A percentile compares a stretch with the other conserved stretches of the same genome.
Evolutionary conservation across 345 rosid genomes (phyloP).

Genomic region (Stellera chamaejasme): DNA sequence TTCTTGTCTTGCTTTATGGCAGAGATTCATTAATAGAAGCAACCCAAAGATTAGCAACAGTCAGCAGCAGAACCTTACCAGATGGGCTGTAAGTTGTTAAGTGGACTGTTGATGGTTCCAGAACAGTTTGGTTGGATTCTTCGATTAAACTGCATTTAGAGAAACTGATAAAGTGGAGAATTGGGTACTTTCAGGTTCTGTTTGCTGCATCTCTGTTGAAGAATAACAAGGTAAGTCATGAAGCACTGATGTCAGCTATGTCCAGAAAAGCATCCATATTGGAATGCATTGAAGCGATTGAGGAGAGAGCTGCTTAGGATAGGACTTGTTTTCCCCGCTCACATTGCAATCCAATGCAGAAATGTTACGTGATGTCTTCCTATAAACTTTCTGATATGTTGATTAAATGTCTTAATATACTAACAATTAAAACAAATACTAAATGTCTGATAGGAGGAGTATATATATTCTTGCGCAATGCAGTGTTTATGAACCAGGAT

Average conservation of each 20-base stretch:
- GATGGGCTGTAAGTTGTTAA: constrained; percentile 79
- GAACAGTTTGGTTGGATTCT: background rate
- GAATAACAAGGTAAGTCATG: constrained; percentile 61
- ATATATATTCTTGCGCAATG: too few relatives aligned
- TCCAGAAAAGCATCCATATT: constrained; percentile 60
- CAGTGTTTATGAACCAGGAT: too few relatives aligned
- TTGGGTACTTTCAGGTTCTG: constrained; percentile 45
- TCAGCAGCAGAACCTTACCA: constrained; percentile 88
- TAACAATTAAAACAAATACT: too few relatives aligned
- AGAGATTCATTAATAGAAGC: constrained; percentile 88
- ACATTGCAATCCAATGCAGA: background rate
- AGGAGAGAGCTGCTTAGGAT: constrained; percentile 53
- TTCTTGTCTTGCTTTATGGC: constrained; percentile 10
- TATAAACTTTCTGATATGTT: too few relatives aligned
- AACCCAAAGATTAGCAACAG: constrained; percentile 70
- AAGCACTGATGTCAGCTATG: constrained; percentile 75
- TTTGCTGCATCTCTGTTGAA: constrained; percentile 73
- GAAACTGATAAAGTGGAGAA: background rate
- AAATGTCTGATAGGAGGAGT: too few relatives aligned
- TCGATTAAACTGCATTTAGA: background rate
- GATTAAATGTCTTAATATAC: too few relatives aligned
- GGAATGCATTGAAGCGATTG: constrained; percentile 76
- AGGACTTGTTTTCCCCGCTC: constrained; percentile 6
- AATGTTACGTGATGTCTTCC: too few relatives aligned
- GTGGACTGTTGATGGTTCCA: background rate